Evolutionary conservation across 805 yeast species (phyloP).

Genomic region (Maudiozyma saulgeensis): DNA sequence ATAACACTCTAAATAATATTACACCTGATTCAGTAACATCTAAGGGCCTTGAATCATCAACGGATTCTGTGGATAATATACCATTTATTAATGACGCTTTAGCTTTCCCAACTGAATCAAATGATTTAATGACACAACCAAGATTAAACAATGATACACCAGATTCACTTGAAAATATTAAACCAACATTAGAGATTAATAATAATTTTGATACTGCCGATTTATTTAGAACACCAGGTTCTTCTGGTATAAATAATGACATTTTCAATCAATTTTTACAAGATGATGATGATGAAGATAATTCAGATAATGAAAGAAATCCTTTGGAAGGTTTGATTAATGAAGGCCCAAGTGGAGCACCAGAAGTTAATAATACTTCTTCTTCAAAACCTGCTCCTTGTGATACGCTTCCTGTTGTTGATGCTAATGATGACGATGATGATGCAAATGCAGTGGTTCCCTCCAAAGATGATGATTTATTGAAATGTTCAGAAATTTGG

Average conservation of each 20-base stretch:
- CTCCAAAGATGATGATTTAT: conserved; percentile 46
- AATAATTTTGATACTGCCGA: conserved; percentile 1
- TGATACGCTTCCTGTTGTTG: neutral
- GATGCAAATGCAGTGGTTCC: conserved; percentile 50
- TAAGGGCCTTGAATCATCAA: neutral
- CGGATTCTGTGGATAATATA: neutral
- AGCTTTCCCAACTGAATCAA: conserved; percentile 24
- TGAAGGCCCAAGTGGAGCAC: conserved; percentile 6
- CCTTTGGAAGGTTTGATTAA: conserved; percentile 7
- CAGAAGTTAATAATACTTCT: neutral
- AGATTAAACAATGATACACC: neutral
- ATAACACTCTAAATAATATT: neutral
- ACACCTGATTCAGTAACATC: no score
- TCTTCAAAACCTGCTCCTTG: no score
- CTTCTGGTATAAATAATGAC: neutral
- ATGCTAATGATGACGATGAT: conserved; percentile 16
- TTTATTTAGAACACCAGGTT: conserved; percentile 1
- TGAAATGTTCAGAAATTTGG: conserved; percentile 90
- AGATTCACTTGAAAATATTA: neutral
- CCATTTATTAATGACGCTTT: conserved; percentile 23
- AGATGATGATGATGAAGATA: conserved; percentile 5
- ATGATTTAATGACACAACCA: neutral
- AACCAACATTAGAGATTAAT: neutral
- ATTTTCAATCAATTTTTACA: conserved; percentile 9
- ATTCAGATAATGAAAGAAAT: conserved; percentile 4